Conservation (phyloP, 352 stramenopile genomes). For the Pythium oligandrum region DNA sequence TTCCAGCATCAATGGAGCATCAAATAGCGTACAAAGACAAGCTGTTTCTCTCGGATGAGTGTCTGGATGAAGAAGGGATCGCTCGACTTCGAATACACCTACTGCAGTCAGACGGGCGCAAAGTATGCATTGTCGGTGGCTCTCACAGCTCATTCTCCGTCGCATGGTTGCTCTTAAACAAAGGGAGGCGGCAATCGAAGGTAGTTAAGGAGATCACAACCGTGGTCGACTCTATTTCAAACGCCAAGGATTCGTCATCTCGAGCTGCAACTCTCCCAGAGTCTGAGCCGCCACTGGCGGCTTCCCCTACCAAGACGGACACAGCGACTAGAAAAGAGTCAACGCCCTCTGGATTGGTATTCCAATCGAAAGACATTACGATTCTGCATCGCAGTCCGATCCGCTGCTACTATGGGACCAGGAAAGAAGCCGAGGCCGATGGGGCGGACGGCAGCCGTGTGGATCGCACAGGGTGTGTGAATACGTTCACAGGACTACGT, state of each 20-base stretch:
- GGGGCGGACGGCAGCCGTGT: conserved; percentile 44
- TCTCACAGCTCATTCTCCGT: conserved; percentile 86
- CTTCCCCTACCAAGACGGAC: background rate
- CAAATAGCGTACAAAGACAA: conserved; percentile 35
- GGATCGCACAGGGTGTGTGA: conserved; percentile 67
- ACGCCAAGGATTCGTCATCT: too few species aligned
- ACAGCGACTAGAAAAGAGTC: too few species aligned
- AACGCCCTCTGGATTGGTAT: conserved; percentile 13
- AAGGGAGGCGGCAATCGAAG: conserved; percentile 18
- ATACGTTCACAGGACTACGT: conserved; percentile 81
- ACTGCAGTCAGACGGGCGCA: conserved; percentile 32
- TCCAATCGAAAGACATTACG: conserved; percentile 72
- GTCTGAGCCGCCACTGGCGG: background rate
- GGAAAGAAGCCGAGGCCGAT: conserved; percentile 76
- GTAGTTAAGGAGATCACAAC: too few species aligned
- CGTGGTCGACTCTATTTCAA: too few species aligned
- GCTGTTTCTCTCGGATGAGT: conserved; percentile 60
- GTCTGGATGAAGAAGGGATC: conserved; percentile 61
- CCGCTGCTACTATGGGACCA: conserved; percentile 71
- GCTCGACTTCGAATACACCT: conserved; percentile 38
- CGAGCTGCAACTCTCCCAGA: too few species aligned
- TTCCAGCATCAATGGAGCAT: conserved; percentile 28
- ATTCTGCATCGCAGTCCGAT: conserved; percentile 77
- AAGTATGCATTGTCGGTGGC: conserved; percentile 80
- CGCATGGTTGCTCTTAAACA: conserved; percentile 75